Evolutionary conservation across 257 asterid species (phyloP).

Genomic region (Hygrophila difformis): DNA sequence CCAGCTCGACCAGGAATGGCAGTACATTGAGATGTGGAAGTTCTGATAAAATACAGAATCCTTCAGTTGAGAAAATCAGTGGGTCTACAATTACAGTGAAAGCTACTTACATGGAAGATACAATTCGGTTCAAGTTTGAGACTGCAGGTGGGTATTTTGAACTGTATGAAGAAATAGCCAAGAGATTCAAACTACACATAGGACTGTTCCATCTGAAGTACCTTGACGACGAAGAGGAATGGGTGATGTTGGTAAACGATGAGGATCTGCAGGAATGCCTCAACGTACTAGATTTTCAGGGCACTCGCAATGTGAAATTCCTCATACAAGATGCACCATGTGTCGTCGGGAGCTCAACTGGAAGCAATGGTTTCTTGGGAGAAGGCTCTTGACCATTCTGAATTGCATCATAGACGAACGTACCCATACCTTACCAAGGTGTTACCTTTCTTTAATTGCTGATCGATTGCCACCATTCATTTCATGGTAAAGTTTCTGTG

Average conservation of each 20-base stretch:
- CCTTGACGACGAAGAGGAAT: slow-evolving; percentile 86
- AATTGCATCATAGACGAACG: too few species aligned
- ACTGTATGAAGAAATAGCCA: slow-evolving; percentile 64
- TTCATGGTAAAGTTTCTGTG: too few species aligned
- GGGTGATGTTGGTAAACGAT: slow-evolving; percentile 88
- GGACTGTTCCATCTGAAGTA: slow-evolving; percentile 80
- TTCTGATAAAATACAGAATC: slow-evolving; percentile 22
- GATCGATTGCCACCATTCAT: too few species aligned
- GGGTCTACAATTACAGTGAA: slow-evolving; percentile 44
- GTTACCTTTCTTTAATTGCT: neutral
- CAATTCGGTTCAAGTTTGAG: slow-evolving; percentile 59
- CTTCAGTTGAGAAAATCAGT: slow-evolving; percentile 21
- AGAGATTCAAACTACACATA: slow-evolving; percentile 50
- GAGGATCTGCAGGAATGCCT: slow-evolving; percentile 79
- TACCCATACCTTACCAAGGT: neutral
- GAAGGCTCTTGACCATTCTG: slow-evolving; percentile 23
- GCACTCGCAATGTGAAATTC: slow-evolving; percentile 51
- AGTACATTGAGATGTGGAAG: slow-evolving; percentile 56
- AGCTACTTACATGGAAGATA: slow-evolving; percentile 67
- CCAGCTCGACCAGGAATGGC: slow-evolving; percentile 40
- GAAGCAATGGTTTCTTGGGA: slow-evolving; percentile 49
- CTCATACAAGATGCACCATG: slow-evolving; percentile 49
- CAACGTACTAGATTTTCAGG: slow-evolving; percentile 42
- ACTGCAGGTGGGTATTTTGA: slow-evolving; percentile 40
- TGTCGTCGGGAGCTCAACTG: slow-evolving; percentile 63